phyloP scores from a whole-genome alignment of 306 rosid species.

The Rosa persica region DNA sequence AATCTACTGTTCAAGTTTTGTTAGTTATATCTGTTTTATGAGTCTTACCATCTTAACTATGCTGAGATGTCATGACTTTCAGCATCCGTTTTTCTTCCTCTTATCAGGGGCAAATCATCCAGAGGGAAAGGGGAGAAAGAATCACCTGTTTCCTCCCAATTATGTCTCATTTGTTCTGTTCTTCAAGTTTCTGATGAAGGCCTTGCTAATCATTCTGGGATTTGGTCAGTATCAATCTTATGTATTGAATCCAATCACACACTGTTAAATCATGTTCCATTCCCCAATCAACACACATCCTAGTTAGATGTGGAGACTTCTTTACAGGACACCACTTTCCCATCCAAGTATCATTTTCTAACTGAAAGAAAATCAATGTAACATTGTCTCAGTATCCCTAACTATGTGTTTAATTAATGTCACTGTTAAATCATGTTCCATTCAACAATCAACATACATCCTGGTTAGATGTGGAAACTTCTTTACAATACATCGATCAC shows the following conservation, averaged over 20 bases:
- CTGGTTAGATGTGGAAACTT: not conserved
- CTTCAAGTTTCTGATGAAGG: slow-evolving; percentile 21
- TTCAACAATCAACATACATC: not conserved
- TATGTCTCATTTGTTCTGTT: slow-evolving; percentile 17
- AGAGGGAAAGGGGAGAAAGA: not conserved
- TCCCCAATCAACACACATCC: not conserved
- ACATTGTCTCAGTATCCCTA: not conserved
- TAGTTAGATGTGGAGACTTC: not conserved
- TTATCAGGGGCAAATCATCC: slow-evolving; percentile 6
- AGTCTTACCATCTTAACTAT: not conserved
- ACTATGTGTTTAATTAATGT: not conserved
- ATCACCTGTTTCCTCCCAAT: slow-evolving; percentile 19
- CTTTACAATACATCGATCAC: not conserved
- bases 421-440: not conserved
- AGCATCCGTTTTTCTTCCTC: not conserved
- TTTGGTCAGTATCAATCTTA: slow-evolving; percentile 13
- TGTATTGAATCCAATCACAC: not conserved
- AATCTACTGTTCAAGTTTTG: not conserved
- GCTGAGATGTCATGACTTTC: not conserved
- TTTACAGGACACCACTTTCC: not conserved
- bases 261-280: not conserved
- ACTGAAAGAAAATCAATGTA: not conserved
- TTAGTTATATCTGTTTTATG: not conserved
- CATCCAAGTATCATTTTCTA: not conserved
- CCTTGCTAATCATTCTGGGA: slow-evolving; percentile 30